Evolutionary conservation across 441 rosid genomes (phyloP).

Genomic region (Brassica balearica): DNA sequence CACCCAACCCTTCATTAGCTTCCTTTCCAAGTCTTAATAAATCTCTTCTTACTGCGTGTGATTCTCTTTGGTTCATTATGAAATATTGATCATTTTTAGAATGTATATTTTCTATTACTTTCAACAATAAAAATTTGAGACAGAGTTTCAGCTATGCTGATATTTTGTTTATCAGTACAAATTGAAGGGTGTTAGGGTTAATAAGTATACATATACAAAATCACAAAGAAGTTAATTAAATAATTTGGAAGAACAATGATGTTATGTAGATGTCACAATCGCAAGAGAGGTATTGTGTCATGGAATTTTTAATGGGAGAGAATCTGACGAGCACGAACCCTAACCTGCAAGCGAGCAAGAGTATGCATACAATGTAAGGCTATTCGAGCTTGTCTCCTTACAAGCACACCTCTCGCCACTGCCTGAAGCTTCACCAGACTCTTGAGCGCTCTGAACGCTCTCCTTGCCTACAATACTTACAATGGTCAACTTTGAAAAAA

Average conservation of each 20-base stretch:
- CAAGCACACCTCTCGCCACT: conserved; percentile 66
- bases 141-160: background rate
- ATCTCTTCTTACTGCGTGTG: background rate
- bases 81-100: conserved; percentile 12
- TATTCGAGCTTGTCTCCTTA: conserved; percentile 65
- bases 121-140: conserved; percentile 7
- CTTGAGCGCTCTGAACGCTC: conserved; percentile 71
- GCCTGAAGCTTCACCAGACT: conserved; percentile 90
- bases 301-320: conserved; percentile 46
- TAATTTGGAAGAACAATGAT: conserved; percentile 24
- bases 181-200: conserved; percentile 25
- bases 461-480: conserved; percentile 56
- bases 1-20: conserved; percentile 8
- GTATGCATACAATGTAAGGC: conserved; percentile 85
- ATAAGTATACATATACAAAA: conserved; percentile 31
- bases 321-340: conserved; percentile 73
- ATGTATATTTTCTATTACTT: background rate
- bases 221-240: conserved; percentile 10
- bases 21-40: conserved; percentile 17
- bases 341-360: conserved; percentile 77
- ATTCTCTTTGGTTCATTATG: conserved; percentile 11
- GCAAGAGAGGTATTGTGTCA: background rate
- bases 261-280: conserved; percentile 34
- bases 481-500: background rate
- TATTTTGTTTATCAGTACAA: conserved; percentile 26